phyloP scores from a whole-genome alignment of 345 rosid genomes.

The Bruguiera sexangula region DNA sequence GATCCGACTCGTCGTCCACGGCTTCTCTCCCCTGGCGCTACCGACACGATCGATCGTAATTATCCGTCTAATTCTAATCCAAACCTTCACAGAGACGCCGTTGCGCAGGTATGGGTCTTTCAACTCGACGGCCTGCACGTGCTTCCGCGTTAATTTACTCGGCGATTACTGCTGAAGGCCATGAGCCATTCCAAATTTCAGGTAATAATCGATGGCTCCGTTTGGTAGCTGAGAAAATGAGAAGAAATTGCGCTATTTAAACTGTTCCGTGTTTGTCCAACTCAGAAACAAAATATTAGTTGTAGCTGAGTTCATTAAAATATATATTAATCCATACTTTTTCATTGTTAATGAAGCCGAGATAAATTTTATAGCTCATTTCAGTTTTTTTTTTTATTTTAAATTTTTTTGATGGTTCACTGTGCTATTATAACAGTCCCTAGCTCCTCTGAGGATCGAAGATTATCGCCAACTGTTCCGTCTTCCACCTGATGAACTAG shows the following conservation, averaged over 20 bases:
- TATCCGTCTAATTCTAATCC: constrained; percentile 45
- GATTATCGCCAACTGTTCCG: constrained; percentile 21
- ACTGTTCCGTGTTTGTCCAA: not conserved
- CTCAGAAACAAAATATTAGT: not conserved
- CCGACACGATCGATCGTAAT: constrained; percentile 48
- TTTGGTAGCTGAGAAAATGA: not conserved
- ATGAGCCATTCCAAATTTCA: no score
- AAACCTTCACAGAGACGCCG: constrained; percentile 42
- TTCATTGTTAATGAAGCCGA: no score
- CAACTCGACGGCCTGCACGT: not conserved
- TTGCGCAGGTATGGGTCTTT: constrained; percentile 42
- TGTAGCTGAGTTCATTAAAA: not conserved
- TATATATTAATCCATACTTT: no score
- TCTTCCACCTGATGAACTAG: constrained; percentile 14
- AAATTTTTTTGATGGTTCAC: not conserved
- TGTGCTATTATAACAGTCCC: constrained; percentile 36
- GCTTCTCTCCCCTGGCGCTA: constrained; percentile 29
- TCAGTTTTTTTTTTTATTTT: not conserved
- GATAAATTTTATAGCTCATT: no score
- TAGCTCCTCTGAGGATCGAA: constrained; percentile 40
- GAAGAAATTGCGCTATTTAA: not conserved
- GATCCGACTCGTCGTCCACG: constrained; percentile 36
- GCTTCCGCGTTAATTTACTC: not conserved
- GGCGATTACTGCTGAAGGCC: no score
- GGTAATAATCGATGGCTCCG: not conserved